These are phyloP conservation scores for Trypanosoma melophagium DNA, from an alignment of 208 protist species.

Conservation along the genomic window DNA sequence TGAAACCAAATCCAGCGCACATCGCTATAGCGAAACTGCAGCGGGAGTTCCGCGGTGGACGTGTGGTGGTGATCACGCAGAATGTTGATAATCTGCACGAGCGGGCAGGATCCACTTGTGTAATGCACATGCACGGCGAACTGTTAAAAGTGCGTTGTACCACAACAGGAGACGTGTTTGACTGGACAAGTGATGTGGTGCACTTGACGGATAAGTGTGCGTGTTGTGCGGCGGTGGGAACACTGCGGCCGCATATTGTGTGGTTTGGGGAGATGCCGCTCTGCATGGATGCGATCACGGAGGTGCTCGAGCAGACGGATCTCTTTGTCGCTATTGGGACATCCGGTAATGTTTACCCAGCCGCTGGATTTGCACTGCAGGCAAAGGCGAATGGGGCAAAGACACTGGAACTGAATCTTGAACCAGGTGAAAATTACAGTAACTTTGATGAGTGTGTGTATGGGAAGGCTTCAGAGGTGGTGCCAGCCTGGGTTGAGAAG, in stretches of 20 bases:
- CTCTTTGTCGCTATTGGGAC: slow-evolving; percentile 77
- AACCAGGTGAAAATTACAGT: slow-evolving; percentile 35
- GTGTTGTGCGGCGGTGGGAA: slow-evolving; percentile 45
- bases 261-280: slow-evolving; percentile 84
- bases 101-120: slow-evolving; percentile 49
- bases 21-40: slow-evolving; percentile 49
- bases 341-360: slow-evolving; percentile 76
- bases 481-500: slow-evolving; percentile 55
- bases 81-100: slow-evolving; percentile 84
- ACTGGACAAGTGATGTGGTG: slow-evolving; percentile 35
- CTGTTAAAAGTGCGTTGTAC: slow-evolving; percentile 68
- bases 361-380: slow-evolving; percentile 50
- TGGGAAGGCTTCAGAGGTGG: slow-evolving; percentile 49
- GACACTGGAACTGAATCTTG: slow-evolving; percentile 66
- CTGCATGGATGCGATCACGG: slow-evolving; percentile 56
- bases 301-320: slow-evolving; percentile 38
- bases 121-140: slow-evolving; percentile 86
- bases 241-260: slow-evolving; percentile 78
- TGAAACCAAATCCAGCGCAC: slow-evolving; percentile 62
- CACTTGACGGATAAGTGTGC: slow-evolving; percentile 38
- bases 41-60: slow-evolving; percentile 29
- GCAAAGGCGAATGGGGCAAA: slow-evolving; percentile 37
- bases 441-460: slow-evolving; percentile 55
- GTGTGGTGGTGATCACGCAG: slow-evolving; percentile 65
- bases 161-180: slow-evolving; percentile 35